Percentiles rank a stretch among this genome's conserved stretches.
Conservation (phyloP, 2,329 filamentous ascomycete genomes). For the Apiospora phragmitis region DNA sequence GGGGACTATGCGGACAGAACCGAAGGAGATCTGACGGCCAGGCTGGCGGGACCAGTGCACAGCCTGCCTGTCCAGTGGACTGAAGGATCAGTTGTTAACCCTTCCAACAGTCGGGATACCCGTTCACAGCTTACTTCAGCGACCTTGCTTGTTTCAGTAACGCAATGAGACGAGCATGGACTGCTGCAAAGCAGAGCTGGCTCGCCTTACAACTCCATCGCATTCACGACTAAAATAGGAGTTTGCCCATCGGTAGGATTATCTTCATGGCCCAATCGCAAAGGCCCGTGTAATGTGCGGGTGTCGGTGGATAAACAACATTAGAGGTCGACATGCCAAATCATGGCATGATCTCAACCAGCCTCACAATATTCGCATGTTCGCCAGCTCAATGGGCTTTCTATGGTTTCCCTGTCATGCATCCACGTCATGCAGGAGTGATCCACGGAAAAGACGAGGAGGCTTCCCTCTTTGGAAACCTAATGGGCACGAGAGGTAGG, state of each 20-base stretch:
- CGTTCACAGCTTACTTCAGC: background rate
- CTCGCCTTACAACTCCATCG: background rate
- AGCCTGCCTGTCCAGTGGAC: background rate
- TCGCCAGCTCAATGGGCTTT: background rate
- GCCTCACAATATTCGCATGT: background rate
- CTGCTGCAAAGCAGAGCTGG: background rate
- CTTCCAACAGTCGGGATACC: slow-evolving; percentile 1
- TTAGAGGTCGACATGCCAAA: background rate
- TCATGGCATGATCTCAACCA: background rate
- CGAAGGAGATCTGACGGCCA: slow-evolving; percentile 3
- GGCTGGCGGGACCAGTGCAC: background rate
- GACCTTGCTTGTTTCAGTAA: background rate
- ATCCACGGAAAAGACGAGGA: background rate
- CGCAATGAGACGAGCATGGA: background rate
- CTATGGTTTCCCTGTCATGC: background rate
- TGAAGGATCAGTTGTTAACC: background rate
- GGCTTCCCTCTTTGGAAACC: background rate
- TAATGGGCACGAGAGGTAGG: background rate
- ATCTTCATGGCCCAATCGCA: background rate
- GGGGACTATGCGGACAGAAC: background rate
- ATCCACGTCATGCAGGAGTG: background rate
- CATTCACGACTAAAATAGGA: background rate
- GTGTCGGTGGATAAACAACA: background rate
- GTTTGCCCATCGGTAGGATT: background rate
- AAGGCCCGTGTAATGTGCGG: background rate